Conservation (phyloP, 306 rosid genomes). For the Cajanus cajan region DNA sequence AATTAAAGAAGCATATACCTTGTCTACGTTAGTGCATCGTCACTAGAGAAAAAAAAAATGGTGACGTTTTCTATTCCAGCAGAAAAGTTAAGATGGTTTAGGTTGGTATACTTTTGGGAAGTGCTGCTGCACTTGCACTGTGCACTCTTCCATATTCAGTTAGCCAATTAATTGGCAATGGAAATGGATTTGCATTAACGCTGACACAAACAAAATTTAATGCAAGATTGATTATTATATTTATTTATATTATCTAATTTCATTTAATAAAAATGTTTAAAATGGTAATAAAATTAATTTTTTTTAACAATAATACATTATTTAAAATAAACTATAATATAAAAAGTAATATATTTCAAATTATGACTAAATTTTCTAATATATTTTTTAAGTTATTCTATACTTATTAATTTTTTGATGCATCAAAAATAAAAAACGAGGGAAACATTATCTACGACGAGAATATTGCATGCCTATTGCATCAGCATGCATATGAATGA, state of each 20-base stretch:
- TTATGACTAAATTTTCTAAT: neutral
- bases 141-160: neutral
- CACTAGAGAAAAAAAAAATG: neutral
- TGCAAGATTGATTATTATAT: too few relatives aligned
- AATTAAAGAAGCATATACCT: neutral
- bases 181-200: neutral
- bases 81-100: neutral
- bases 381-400: too few relatives aligned
- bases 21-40: neutral
- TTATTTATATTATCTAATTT: neutral
- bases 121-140: neutral
- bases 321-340: neutral
- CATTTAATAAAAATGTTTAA: neutral
- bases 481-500: too few relatives aligned
- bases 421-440: too few relatives aligned
- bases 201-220: too few relatives aligned
- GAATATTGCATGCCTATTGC: too few relatives aligned
- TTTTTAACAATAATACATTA: neutral
- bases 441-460: too few relatives aligned
- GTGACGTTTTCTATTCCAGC: neutral
- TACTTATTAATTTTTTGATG: too few relatives aligned
- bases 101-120: neutral
- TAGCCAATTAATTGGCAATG: neutral
- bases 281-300: neutral
- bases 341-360: neutral